phyloP scores from a whole-genome alignment of 2,329 filamentous ascomycete genomes.

The Cadophora gregata region DNA sequence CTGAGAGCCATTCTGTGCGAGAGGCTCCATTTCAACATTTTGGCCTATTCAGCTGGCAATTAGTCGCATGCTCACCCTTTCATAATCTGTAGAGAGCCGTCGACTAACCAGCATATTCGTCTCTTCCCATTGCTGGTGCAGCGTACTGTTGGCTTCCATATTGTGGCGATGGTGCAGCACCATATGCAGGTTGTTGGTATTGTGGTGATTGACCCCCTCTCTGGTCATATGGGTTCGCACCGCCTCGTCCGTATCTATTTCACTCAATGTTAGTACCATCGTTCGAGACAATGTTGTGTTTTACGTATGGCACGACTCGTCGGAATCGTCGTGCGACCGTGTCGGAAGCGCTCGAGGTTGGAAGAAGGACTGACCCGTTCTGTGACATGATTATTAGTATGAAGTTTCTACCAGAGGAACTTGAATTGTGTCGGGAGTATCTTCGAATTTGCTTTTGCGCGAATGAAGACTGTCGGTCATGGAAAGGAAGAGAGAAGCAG shows the following conservation, averaged over 20 bases:
- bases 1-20: conserved; percentile 50
- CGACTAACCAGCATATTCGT: conserved; percentile 47
- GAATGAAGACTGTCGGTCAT: conserved; percentile 18
- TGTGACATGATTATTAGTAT: conserved; percentile 42
- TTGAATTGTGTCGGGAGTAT: conserved; percentile 21
- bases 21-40: conserved; percentile 73
- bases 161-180: conserved; percentile 25
- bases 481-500: conserved; percentile 14
- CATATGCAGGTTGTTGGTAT: conserved; percentile 29
- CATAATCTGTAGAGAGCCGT: too few relatives aligned
- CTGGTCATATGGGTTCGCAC: conserved; percentile 65
- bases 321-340: conserved; percentile 10
- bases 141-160: conserved; percentile 46
- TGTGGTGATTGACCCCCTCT: conserved; percentile 47
- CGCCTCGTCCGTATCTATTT: conserved; percentile 58
- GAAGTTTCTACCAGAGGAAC: conserved; percentile 38
- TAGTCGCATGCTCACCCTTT: too few relatives aligned
- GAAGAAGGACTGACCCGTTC: conserved; percentile 42
- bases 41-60: conserved; percentile 33
- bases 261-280: conserved; percentile 25
- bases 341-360: not conserved
- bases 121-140: conserved; percentile 48
- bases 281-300: not conserved
- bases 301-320: not conserved
- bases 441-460: conserved; percentile 15